Evolutionary conservation across 495 filamentous ascomycete genomes (phyloP).

Genomic region (Daldinia grandis): DNA sequence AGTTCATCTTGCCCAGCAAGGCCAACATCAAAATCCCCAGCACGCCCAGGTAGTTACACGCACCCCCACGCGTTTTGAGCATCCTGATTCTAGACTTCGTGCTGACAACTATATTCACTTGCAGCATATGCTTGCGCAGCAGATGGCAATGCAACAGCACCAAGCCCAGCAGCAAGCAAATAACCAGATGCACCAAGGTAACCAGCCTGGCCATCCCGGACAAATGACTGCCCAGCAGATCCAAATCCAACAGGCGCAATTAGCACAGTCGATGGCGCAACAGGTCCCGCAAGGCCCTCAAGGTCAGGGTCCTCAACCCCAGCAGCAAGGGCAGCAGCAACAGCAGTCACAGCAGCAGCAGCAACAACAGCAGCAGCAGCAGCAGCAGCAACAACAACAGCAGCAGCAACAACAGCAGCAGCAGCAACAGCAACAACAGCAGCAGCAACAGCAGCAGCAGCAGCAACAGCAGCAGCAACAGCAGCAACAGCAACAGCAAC

Average conservation of each 20-base stretch:
- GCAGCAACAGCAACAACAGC: conserved; percentile 48
- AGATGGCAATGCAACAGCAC: conserved; percentile 56
- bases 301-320: conserved; percentile 47
- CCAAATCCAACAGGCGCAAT: conserved; percentile 45
- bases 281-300: conserved; percentile 40
- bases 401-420: conserved; percentile 43
- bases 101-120: conserved; percentile 13
- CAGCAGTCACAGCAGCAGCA: conserved; percentile 48
- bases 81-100: background rate
- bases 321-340: conserved; percentile 45
- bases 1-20: conserved; percentile 57
- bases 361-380: conserved; percentile 46
- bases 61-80: background rate
- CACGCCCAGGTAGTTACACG: conserved; percentile 43
- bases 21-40: conserved; percentile 55
- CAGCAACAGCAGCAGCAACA: conserved; percentile 46
- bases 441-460: conserved; percentile 45
- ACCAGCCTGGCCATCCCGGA: conserved; percentile 52
- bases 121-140: conserved; percentile 49
- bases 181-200: conserved; percentile 51
- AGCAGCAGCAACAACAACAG: conserved; percentile 46
- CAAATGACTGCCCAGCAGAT: conserved; percentile 55
- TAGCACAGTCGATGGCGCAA: conserved; percentile 46
- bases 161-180: conserved; percentile 62
- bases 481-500: conserved; percentile 44